Base-by-base conservation (phyloP, 768 basidiomycete species). In the Tremella mesenterica region DNA sequence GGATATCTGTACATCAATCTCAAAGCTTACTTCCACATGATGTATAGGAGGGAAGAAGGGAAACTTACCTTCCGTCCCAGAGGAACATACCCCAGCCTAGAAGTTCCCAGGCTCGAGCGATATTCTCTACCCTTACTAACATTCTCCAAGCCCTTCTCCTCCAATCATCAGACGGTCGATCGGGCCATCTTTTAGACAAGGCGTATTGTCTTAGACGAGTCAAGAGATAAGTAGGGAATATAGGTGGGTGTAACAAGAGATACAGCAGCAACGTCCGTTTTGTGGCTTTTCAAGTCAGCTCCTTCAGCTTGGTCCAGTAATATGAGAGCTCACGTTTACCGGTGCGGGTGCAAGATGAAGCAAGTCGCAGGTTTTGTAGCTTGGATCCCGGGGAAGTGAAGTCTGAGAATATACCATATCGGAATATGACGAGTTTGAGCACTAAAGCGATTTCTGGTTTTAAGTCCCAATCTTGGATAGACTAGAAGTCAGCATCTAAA, bases 141-240 rank as follows among this genome's bases (percentile, higher is more conserved):
- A 78, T 46, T 50, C 80, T 80, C 90, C 89, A 93, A 41, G 81
- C 78, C 68, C 79, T 82, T 29, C 85, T 81, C 34, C 86, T 79
- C 57, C 76, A 76, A 73, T 91, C 86, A 39, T 81, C 83, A 26
- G 84, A 81, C 2, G 91, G 91, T 2, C 85, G 81, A 69, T 95
- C 91, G 1, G 90, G 89, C 91, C 91, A 95, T 38, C 90, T 83
- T 57, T 77, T 77, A 1, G 88, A 88, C 20, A 95, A 76, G 0
- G 88, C 89, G 69, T 86, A 78, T 2, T 78, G 67, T 31, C 87
- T 81, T 44, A 92, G 63, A 45, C 86, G 85, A 34, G 78, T 79
- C 67, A 89, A 83, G 4, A 90, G 53, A 67, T 95, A 95, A 1
- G 88, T 87, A 1, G 85, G 65, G 34, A 90, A 59, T 30, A 90